Percentiles rank a stretch among this genome's conserved stretches.
phyloP scores from a whole-genome alignment of 768 basidiomycete species.

The Brasilioporus rufonigricans region DNA sequence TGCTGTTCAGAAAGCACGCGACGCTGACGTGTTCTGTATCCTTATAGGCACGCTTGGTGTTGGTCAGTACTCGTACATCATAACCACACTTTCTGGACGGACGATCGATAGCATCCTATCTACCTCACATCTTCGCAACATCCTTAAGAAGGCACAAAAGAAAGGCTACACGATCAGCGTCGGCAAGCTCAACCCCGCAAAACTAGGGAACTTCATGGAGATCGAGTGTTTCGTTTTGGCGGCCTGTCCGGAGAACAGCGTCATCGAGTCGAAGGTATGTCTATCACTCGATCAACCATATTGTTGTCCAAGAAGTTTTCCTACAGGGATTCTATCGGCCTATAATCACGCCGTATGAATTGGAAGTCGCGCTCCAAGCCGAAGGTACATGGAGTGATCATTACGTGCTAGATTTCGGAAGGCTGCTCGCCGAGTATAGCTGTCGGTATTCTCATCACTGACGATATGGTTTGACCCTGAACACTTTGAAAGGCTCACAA shows the following conservation, averaged over 20 bases:
- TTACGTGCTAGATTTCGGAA: constrained; percentile 78
- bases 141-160: constrained; percentile 63
- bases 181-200: constrained; percentile 92
- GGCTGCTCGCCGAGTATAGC: constrained; percentile 43
- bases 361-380: constrained; percentile 72
- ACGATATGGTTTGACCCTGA: background rate
- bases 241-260: constrained; percentile 90
- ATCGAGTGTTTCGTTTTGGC: constrained; percentile 95
- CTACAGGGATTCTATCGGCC: constrained; percentile 85
- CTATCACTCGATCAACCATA: background rate
- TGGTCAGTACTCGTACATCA: constrained; percentile 85
- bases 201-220: constrained; percentile 93
- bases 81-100: background rate
- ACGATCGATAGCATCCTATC: no score
- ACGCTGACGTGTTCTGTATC: constrained; percentile 93
- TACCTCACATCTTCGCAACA: constrained; percentile 80
- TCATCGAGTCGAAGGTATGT: constrained; percentile 68
- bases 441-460: constrained; percentile 11
- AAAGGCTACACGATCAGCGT: constrained; percentile 95
- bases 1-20: constrained; percentile 80
- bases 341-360: constrained; percentile 92
- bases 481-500: constrained; percentile 4
- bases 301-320: background rate
- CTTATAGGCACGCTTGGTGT: constrained; percentile 91
- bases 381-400: constrained; percentile 71